Evolutionary conservation across 2,329 filamentous ascomycete genomes (phyloP).

Genomic region (Hortaea werneckii): DNA sequence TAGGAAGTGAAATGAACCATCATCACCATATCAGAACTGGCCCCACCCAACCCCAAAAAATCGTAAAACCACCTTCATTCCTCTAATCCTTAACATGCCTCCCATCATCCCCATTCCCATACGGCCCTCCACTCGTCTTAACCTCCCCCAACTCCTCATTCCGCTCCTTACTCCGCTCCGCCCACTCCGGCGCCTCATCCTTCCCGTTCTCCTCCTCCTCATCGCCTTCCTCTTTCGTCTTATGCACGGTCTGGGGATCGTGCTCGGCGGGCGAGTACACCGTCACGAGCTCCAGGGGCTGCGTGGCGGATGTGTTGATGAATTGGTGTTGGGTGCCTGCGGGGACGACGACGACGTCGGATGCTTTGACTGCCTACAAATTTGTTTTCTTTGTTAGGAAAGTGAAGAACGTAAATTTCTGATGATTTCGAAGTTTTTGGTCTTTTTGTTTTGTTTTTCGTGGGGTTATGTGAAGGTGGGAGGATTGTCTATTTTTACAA

Average conservation of each 20-base stretch:
- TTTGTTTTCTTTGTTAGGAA: conserved; percentile 7
- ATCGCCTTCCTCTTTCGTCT: conserved; percentile 54
- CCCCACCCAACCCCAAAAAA: too few species aligned
- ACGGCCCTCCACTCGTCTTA: conserved; percentile 32
- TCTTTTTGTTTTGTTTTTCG: too few species aligned
- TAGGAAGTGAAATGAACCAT: too few species aligned
- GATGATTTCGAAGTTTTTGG: too few species aligned
- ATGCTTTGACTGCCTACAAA: conserved; percentile 38
- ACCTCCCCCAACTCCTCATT: conserved; percentile 50
- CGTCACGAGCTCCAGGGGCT: conserved; percentile 51
- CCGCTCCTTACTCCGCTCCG: conserved; percentile 44
- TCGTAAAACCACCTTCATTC: too few species aligned
- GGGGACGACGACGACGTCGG: conserved; percentile 51
- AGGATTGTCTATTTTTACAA: not conserved
- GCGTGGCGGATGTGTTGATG: conserved; percentile 46
- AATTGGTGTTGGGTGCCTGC: conserved; percentile 59
- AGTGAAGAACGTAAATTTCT: not conserved
- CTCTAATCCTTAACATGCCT: conserved; percentile 21
- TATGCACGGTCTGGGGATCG: conserved; percentile 48
- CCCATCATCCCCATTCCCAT: conserved; percentile 27
- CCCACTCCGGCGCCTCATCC: conserved; percentile 53
- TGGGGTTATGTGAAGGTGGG: not conserved
- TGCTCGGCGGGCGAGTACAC: conserved; percentile 56
- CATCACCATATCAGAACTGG: too few species aligned
- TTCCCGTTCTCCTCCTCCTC: conserved; percentile 51